Conservation (phyloP, 768 basidiomycete species). For the Lactifluus echinatus region DNA sequence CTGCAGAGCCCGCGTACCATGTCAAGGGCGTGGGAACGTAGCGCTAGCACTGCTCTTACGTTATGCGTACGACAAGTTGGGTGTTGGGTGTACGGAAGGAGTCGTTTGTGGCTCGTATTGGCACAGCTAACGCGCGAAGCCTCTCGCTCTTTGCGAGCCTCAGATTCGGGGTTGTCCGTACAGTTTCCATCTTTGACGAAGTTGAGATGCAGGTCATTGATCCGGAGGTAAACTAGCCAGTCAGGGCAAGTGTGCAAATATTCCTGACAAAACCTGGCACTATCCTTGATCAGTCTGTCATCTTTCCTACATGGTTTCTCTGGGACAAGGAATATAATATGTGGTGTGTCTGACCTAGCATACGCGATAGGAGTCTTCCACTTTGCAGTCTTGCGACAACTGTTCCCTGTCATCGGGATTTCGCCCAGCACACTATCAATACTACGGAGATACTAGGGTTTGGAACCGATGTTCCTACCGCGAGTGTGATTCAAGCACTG, state of each 20-base stretch:
- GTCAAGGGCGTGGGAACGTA: slow-evolving; percentile 53
- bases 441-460: too few relatives aligned
- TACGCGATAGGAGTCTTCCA: too few relatives aligned
- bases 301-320: too few relatives aligned
- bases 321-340: too few relatives aligned
- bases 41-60: slow-evolving; percentile 58
- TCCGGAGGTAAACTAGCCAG: neutral
- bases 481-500: too few relatives aligned
- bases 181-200: slow-evolving; percentile 70
- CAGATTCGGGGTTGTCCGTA: slow-evolving; percentile 62
- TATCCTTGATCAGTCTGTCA: too few relatives aligned
- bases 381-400: too few relatives aligned
- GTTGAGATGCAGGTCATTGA: slow-evolving; percentile 58
- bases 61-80: slow-evolving; percentile 44
- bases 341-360: too few relatives aligned
- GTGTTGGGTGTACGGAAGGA: slow-evolving; percentile 39
- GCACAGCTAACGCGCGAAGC: slow-evolving; percentile 58
- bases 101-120: slow-evolving; percentile 61
- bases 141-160: slow-evolving; percentile 67
- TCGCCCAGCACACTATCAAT: too few relatives aligned
- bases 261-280: too few relatives aligned
- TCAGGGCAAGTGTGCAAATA: slow-evolving; percentile 6
- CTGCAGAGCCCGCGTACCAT: slow-evolving; percentile 56
- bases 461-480: too few relatives aligned
- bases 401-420: too few relatives aligned